Conservation (phyloP, 306 rosid genomes). For the Trifolium repens region DNA sequence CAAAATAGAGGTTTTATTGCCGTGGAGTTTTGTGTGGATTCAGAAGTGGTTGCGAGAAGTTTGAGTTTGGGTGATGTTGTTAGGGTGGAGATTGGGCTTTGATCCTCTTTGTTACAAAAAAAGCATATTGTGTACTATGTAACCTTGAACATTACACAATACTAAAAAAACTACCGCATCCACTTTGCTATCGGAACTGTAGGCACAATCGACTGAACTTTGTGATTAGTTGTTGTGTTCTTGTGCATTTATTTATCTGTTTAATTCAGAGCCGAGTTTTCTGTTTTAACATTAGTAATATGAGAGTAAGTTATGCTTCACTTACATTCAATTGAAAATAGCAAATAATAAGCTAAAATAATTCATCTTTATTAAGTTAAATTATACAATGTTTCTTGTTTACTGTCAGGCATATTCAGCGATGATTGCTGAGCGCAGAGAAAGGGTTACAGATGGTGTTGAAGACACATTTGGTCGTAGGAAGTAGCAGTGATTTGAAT, state of each 20-base stretch:
- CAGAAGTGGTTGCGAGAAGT: background rate
- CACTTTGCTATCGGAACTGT: background rate
- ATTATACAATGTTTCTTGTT: slow-evolving; percentile 14
- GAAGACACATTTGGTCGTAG: slow-evolving; percentile 83
- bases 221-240: background rate
- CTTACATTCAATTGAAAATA: background rate
- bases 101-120: background rate
- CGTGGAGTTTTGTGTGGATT: background rate
- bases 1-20: background rate
- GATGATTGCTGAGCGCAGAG: slow-evolving; percentile 85
- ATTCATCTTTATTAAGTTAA: slow-evolving; percentile 5
- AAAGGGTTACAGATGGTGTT: slow-evolving; percentile 67
- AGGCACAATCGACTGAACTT: background rate
- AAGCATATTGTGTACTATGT: background rate
- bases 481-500: slow-evolving; percentile 47
- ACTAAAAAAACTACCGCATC: background rate
- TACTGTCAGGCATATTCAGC: slow-evolving; percentile 73
- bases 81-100: background rate
- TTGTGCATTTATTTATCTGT: background rate
- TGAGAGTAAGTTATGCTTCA: slow-evolving; percentile 4
- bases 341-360: background rate
- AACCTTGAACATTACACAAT: background rate
- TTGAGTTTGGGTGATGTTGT: background rate
- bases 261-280: background rate
- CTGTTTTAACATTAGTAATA: background rate